Evolutionary conservation across 1,139 yeast genomes (phyloP), one percentile per base, ranked within the genome.

Genomic region (Candida mesenterica): DNA sequence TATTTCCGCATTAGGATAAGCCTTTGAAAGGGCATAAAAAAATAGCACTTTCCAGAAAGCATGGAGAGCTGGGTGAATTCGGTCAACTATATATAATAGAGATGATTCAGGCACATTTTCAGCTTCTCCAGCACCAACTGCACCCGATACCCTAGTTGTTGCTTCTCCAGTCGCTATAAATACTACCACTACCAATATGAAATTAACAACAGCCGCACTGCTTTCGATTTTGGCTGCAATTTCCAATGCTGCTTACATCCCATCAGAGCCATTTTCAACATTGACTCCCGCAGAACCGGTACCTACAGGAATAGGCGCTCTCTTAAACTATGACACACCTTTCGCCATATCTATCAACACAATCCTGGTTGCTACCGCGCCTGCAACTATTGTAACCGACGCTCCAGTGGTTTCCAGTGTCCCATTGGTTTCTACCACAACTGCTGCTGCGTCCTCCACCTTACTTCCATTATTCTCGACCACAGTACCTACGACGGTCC

Each of bases 281-380:
- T 59, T 61, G 38, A 60, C 65, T 15, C 65, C 66, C n/a, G 36
- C 49, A 13, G 55, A 39, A 7, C 14, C 5, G 13, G 15, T 28
- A 16, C 50, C 58, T 7, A 37, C 53, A 32, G 48, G 46, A 4
- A 52, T 44, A 27, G 43, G 55, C 34, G 62, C 62, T 2, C 36
- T 47, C 33, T 42, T 56, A 12, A 40, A 46, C 33, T 49, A 42
- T 38, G 50, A 53, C 36, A 63, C 61, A 13, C 55, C 63, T 8
- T 57, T 58, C 33, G 64, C 61, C 25, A 48, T 59, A 36, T 55
- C 62, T 1, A 48, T 59, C 35, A 47, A 45, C 31, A 51, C 59
- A 8, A 36, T 44, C 17, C 36, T 46, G 18, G 48, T 46, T 32
- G 43, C 49, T 13, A 42, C 48, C 13, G 52, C 54, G 10, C 43